Base-by-base conservation (phyloP, 352 stramenopile genomes). In the Globisporangium cederbergense region DNA sequence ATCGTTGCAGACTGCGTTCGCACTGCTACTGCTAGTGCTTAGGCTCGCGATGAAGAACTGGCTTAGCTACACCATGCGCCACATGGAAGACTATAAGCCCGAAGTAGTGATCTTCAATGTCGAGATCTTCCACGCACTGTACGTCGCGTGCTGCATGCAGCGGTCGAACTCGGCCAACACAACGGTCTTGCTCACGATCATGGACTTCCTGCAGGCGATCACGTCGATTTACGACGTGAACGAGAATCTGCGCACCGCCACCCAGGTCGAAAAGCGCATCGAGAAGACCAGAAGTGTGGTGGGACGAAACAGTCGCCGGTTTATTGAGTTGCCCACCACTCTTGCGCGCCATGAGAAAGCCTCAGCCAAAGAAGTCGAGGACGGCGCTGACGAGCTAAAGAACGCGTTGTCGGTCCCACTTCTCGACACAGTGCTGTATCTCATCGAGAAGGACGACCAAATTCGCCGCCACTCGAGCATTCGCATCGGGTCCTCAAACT, bases 101-200 rank as follows among this genome's bases (percentile, higher is more conserved):
- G 25, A 28, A 28, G 25, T 28, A 28, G 25, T 28, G 25, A 28
- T 28, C 25, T 28, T 28, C 25, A 28, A 83, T 25, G 69, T 83
- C 7, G 73, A 88, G 43, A 66, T 88, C 47, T 88, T 84, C 55
- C 72, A 86, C 56, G 65, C 77, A 25, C 54, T 88, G 5, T 88
- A 75, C 25, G 71, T 81, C 0, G 64, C 75, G 0, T 72, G 69
- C 28, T 73, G 72, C 22, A 79, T 88, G 58, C 73, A 83, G 51
- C 67, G 53, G 0, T 51, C 72, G 8, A 64, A 71, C 14, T 76
- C 70, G 0, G 64, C 65, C 42, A 42, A 47, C 2, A 76, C 73
- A 4, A 77, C 64, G 1, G 46, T 74, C 2, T 53, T 60, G 1
- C 63, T 87, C 14, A 78, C 80, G 58, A 14, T 8, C 2, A 55